Evolutionary conservation across 371 early-diverging fungal genomes (phyloP), one percentile per base, ranked within the genome.

Genomic region (Zychaea mexicana): DNA sequence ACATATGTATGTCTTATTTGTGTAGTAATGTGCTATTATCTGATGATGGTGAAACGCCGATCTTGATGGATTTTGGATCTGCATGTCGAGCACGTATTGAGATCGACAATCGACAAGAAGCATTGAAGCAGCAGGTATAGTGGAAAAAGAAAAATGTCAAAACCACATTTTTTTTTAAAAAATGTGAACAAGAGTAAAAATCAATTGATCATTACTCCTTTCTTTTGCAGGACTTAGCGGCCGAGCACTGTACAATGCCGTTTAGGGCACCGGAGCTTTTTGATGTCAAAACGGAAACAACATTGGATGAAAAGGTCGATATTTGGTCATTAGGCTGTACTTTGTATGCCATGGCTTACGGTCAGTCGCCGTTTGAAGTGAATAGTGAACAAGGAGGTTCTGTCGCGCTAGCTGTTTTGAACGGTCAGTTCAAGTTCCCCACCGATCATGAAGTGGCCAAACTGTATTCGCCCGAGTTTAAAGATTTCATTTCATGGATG

Each of bases 231-330:
- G 93, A 93, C 56, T 68, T 86, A 24, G 93, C 93, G 10, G 91
- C 90, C 0, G 87, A 90, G 47, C 77, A 86, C 57, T 89, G 89
- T 59, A 83, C 91, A 0, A 88, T 92, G 91, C 85, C 91, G 17
- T 93, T 89, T 53, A 77, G 93, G 24, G 92, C 93, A 3, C 93
- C 93, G 0, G 93, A 93, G 68, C 74, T 93, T 30, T 93, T 93
- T 77, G 92, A 93, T 69, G 92, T 91, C 32, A 88, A 90, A 65
- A 77, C 83, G 0, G 89, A 77, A 2, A 70, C 82, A 0, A 70
- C 63, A 6, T 60, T 93, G 26, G 86, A 87, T 62, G 90, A 90
- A 66, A 87, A 88, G 39, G 89, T 90, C 4, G 93, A 93, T 72
- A 81, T 93, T 5, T 93, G 93, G 93, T 88, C 93, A 5, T 72